Evolutionary conservation across 2,329 filamentous ascomycete species (phyloP).

Genomic region (Cladophialophora immunda): DNA sequence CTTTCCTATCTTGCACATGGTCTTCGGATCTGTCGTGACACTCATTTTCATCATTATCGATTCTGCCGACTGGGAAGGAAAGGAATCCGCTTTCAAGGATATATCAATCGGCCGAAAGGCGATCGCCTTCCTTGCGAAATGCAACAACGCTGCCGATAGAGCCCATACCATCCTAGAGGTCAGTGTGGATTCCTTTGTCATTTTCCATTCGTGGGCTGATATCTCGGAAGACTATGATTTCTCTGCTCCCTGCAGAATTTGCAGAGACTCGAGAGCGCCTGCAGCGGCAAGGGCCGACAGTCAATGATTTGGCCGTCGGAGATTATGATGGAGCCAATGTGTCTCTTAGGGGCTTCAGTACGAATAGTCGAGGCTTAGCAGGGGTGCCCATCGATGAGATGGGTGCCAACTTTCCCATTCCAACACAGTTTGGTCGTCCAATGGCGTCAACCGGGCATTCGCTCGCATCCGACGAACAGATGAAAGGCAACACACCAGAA

Average conservation of each 20-base stretch:
- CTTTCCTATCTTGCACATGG: slow-evolving; percentile 6
- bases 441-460: not conserved
- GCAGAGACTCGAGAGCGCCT: slow-evolving; percentile 9
- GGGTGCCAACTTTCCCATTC: not conserved
- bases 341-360: not conserved
- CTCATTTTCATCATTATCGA: slow-evolving; percentile 8
- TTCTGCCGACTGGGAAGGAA: slow-evolving; percentile 9
- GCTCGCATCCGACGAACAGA: not conserved
- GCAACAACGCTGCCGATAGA: not conserved
- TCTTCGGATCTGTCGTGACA: slow-evolving; percentile 13
- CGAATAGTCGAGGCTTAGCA: not conserved
- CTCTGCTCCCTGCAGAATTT: slow-evolving; percentile 4
- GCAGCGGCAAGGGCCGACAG: not conserved
- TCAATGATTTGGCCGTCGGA: not conserved
- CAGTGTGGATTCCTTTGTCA: not conserved
- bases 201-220: not conserved
- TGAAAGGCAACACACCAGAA: not conserved
- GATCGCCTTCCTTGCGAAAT: slow-evolving; percentile 2
- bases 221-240: slow-evolving; percentile 4
- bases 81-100: slow-evolving; percentile 2
- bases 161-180: slow-evolving; percentile 5
- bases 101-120: slow-evolving; percentile 11
- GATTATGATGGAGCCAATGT: not conserved
- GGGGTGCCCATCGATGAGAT: not conserved
- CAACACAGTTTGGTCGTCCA: not conserved